phyloP scores from a whole-genome alignment of 208 protist genomes.

The Acanthamoeba sp. region DNA sequence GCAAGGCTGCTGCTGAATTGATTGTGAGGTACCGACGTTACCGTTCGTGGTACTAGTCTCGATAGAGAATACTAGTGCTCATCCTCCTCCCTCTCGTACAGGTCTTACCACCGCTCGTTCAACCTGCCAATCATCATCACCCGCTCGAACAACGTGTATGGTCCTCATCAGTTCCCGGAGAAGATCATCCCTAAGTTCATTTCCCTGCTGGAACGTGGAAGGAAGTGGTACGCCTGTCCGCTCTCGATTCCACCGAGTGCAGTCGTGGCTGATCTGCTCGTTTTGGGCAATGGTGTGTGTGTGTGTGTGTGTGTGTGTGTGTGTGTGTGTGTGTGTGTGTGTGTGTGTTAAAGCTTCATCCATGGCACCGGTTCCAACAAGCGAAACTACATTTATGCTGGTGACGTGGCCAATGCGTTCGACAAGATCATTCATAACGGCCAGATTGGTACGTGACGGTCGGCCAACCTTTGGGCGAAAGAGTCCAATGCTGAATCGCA shows the following conservation, averaged over 20 bases:
- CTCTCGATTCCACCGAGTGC: neutral
- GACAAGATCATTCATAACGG: constrained; percentile 90
- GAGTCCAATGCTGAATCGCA: no score
- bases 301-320: neutral
- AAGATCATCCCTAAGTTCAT: constrained; percentile 94
- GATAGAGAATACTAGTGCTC: no score
- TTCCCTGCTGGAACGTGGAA: constrained; percentile 81
- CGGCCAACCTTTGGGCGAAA: no score
- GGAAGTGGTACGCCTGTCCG: constrained; percentile 85
- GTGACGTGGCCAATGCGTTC: constrained; percentile 91
- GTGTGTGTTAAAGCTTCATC: constrained; percentile 73
- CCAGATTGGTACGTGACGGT: constrained; percentile 79
- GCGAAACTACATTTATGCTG: constrained; percentile 88
- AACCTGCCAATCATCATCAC: constrained; percentile 95
- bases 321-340: neutral
- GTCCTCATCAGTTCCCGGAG: constrained; percentile 92
- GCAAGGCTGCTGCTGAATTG: constrained; percentile 85
- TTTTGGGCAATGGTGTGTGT: neutral
- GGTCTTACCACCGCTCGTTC: constrained; percentile 93
- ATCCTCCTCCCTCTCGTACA: neutral
- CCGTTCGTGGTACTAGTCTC: no score
- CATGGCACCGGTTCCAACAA: constrained; percentile 81
- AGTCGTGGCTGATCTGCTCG: neutral
- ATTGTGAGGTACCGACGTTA: constrained; percentile 79
- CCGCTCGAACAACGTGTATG: constrained; percentile 96